Evolutionary conservation across 805 yeast species (phyloP), one percentile per base, ranked within the genome.

Genomic region (Suhomyces canberraensis): DNA sequence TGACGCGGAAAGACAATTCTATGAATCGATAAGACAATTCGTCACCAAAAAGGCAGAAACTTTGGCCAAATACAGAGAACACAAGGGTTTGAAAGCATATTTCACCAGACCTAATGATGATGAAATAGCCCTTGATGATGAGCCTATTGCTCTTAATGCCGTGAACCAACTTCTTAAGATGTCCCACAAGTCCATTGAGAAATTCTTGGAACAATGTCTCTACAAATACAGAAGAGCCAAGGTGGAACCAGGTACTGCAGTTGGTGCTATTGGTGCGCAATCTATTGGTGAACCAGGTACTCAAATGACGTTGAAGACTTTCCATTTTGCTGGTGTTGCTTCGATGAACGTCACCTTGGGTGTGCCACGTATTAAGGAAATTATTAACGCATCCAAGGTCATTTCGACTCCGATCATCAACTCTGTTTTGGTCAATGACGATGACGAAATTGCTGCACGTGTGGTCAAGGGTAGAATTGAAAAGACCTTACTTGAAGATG

Each of bases 261-360:
- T 93, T 37, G 98, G 98, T 48, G 98, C 98, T 17, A 90, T 93
- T 65, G 98, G 98, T 50, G 98, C 98, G 0, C 98, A 93, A 60
- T 87, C 96, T 29, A 93, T 93, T 70, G 98, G 98, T 68, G 98
- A 91, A 58, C 98, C 98, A 16, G 98, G 98, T 60, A 93, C 98
- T 1, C 98, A 93, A 68, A 93, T 93, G 98, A 93, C 98, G 4
- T 75, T 77, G 60, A 77, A 77, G 58, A 77, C 82, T 50, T 91
- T 91, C 87, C 98, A 93, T 73, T 93, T 93, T 75, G 98, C 98
- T 54, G 98, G 98, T 75, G 98, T 93, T 40, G 98, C 98, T 24
- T 85, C 96, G 31, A 93, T 91, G 97, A 93, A 93, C 70, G 96
- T 91, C 47, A 93, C 98, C 0, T 76, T 93, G 50, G 98, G 98